Evolutionary conservation across 2,329 filamentous ascomycete genomes (phyloP).

Genomic region (Byssoonygena ceratinophila): DNA sequence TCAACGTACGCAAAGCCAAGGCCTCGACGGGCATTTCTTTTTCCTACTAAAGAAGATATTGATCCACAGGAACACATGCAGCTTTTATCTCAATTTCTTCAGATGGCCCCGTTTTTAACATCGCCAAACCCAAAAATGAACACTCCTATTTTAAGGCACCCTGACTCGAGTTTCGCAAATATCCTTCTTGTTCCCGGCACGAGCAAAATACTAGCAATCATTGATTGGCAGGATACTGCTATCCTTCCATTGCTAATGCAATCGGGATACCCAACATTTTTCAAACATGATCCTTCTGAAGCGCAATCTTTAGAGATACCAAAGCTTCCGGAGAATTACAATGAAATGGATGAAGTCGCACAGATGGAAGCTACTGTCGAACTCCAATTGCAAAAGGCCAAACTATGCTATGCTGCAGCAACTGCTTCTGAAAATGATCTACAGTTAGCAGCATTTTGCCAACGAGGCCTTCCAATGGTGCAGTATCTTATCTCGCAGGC

Average conservation of each 20-base stretch:
- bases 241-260: slow-evolving; percentile 14
- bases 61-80: slow-evolving; percentile 12
- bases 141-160: slow-evolving; percentile 11
- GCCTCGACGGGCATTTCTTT: slow-evolving; percentile 12
- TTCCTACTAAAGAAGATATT: slow-evolving; percentile 12
- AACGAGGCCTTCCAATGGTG: slow-evolving; percentile 3
- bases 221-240: slow-evolving; percentile 15
- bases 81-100: slow-evolving; percentile 12
- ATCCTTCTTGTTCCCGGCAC: slow-evolving; percentile 12
- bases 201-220: slow-evolving; percentile 11
- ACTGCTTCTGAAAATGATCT: slow-evolving; percentile 11
- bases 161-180: slow-evolving; percentile 12
- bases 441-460: no score
- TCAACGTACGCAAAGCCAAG: slow-evolving; percentile 2
- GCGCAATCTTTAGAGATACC: slow-evolving; percentile 6
- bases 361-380: slow-evolving; percentile 5
- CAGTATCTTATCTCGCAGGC: slow-evolving; percentile 13
- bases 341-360: slow-evolving; percentile 1
- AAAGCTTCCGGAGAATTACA: slow-evolving; percentile 7
- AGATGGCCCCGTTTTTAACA: background rate
- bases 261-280: slow-evolving; percentile 14
- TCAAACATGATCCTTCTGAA: slow-evolving; percentile 8
- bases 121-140: background rate
- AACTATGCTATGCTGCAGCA: slow-evolving; percentile 13
- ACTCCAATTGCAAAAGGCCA: slow-evolving; percentile 11